A percentile compares a stretch with the other conserved stretches of the same genome.
Conservation (phyloP, 2,329 filamentous ascomycete genomes). For the Phialophora macrospora region DNA sequence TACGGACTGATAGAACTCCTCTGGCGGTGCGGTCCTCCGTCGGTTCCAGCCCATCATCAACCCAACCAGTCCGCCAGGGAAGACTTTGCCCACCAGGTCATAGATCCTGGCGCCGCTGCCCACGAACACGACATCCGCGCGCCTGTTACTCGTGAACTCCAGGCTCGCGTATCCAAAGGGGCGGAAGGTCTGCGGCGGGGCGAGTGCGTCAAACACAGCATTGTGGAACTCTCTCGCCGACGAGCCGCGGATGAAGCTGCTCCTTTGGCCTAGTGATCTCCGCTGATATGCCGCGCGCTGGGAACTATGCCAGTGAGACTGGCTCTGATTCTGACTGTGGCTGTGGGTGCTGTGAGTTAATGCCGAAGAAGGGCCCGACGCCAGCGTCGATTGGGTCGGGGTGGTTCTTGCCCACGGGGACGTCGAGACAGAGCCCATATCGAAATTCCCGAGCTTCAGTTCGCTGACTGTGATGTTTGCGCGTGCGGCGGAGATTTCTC, state of each 20-base stretch:
- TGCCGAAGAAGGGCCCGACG: constrained; percentile 27
- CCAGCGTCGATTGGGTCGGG: constrained; percentile 13
- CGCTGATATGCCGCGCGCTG: constrained; percentile 43
- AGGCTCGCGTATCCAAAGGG: constrained; percentile 44
- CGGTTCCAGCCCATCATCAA: constrained; percentile 78
- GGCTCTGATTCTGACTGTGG: background rate
- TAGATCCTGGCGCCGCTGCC: constrained; percentile 85
- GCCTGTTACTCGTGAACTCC: constrained; percentile 52
- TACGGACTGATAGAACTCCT: constrained; percentile 6
- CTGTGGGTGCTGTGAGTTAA: constrained; percentile 24
- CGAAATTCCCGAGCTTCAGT: constrained; percentile 88
- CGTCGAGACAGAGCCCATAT: constrained; percentile 69
- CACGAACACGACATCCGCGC: constrained; percentile 69
- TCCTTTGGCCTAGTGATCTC: constrained; percentile 43
- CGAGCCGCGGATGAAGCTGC: constrained; percentile 61
- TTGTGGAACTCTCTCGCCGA: constrained; percentile 80
- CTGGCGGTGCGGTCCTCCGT: constrained; percentile 9
- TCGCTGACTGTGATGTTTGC: constrained; percentile 76
- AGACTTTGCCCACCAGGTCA: constrained; percentile 80
- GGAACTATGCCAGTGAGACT: constrained; percentile 38
- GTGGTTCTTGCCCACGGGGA: constrained; percentile 42
- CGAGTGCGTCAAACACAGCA: constrained; percentile 86
- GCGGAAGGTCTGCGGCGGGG: constrained; percentile 55
- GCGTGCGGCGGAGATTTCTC: constrained; percentile 74
- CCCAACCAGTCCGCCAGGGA: constrained; percentile 76